These are phyloP conservation scores for Syzygium oleosum DNA, from an alignment of 345 rosid species.

Conservation along the genomic window DNA sequence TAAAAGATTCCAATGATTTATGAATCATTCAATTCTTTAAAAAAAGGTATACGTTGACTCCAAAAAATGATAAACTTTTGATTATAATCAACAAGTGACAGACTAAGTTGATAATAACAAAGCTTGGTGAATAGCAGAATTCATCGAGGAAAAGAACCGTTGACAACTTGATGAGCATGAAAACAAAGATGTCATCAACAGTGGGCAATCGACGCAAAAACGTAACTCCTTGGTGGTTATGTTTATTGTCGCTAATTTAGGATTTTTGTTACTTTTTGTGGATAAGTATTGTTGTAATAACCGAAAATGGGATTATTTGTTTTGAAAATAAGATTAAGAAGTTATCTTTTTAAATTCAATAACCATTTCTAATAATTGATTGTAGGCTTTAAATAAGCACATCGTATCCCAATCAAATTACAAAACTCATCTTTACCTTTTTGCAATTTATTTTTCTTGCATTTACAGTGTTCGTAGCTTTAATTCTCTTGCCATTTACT, in stretches of 20 bases:
- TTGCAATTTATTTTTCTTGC: background rate
- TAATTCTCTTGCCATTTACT: background rate
- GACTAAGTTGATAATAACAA: background rate
- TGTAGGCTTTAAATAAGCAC: background rate
- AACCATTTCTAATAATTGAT: background rate
- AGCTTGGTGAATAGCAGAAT: background rate
- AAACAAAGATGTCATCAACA: background rate
- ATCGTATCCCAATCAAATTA: background rate
- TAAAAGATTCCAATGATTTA: background rate
- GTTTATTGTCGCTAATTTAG: background rate
- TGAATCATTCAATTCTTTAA: background rate
- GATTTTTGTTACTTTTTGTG: background rate
- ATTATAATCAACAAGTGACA: background rate
- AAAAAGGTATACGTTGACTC: accelerated
- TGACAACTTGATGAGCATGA: background rate
- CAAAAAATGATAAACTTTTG: background rate
- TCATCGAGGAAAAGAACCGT: background rate
- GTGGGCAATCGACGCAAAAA: background rate
- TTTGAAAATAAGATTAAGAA: background rate
- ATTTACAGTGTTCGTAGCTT: background rate
- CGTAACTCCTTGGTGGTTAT: background rate
- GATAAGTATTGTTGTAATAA: background rate
- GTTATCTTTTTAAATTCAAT: background rate
- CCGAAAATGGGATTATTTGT: background rate
- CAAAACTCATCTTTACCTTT: background rate